Evolutionary conservation across 1,139 yeast genomes (phyloP), one percentile per base, ranked within the genome.

Genomic region (Hyphopichia fennica): DNA sequence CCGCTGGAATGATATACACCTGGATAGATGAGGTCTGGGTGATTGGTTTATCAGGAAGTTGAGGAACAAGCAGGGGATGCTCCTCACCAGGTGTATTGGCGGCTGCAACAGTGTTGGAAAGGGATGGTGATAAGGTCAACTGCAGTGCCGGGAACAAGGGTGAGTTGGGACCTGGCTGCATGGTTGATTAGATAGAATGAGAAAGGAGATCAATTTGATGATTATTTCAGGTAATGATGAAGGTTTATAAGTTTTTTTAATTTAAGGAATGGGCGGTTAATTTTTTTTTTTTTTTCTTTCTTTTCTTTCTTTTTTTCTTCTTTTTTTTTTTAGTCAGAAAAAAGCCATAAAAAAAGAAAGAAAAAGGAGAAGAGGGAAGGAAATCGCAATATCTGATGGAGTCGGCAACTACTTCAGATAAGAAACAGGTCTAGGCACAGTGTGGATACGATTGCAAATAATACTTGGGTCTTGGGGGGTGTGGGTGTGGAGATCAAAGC

Each of bases 1-100:
- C 98, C 0, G 96, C 89, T 16, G 91, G 77, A 6, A 82, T 72
- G 22, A 84, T 67, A 49, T 75, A 81, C 30, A 80, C 54, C 48
- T 75, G 77, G 20, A 79, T 63, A 3, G 82, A 72, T 3, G 71
- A 67, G 0, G 82, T 72, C 34, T 65, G 72, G 1, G 75, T 69
- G 37, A 62, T 52, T 2, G 84, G 83, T 44, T 63, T 67, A 4
- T 67, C 69, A 0, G 85, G 85, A 35, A 79, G 63, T 43, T 66
- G 73, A 16, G 82, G 78, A 4, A 62, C 37, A 17, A 35, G 33
- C 22, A 35, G 29, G n/a, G 28, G 28, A 18, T 39, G 28, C 15
- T 35, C 46, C 22, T 47, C 49, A 13, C 41, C 45, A 16, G 30
- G 25, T 8, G 33, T 36, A 18, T 22, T 17, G 23, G 38, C 35